A percentile compares a stretch with the other conserved stretches of the same genome.
Conservation (phyloP, 305 asterid genomes). For the Nicotiana rustica region DNA sequence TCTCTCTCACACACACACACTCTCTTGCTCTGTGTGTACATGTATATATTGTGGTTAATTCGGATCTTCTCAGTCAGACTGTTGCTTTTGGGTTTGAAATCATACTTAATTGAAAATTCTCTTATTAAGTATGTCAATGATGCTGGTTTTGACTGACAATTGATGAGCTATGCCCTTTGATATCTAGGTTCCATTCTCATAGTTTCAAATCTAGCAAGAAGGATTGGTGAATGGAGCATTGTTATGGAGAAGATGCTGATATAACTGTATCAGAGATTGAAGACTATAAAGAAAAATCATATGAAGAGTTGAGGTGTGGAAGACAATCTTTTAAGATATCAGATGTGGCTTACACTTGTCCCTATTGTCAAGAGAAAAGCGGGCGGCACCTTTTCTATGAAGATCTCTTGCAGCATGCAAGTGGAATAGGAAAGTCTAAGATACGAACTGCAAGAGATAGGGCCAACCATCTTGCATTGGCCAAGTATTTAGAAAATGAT, state of each 20-base stretch:
- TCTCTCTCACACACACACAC: not conserved
- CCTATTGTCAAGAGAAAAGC: constrained; percentile 69
- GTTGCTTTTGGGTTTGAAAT: not conserved
- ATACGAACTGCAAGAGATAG: constrained; percentile 41
- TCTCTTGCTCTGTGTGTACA: not conserved
- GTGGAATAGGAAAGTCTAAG: constrained; percentile 46
- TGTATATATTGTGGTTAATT: constrained; percentile 17
- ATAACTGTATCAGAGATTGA: constrained; percentile 53
- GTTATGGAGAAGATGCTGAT: constrained; percentile 56
- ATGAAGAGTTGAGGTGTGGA: constrained; percentile 49
- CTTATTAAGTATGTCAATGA: not conserved
- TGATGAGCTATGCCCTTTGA: constrained; percentile 21
- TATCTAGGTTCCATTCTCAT: constrained; percentile 28
- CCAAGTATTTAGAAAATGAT: constrained; percentile 44
- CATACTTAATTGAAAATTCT: not conserved
- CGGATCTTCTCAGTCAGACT: not conserved
- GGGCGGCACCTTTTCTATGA: constrained; percentile 49
- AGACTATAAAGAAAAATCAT: constrained; percentile 53
- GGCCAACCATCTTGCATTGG: constrained; percentile 51
- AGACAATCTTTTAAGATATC: constrained; percentile 48
- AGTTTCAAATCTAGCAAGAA: constrained; percentile 22
- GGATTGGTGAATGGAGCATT: constrained; percentile 42
- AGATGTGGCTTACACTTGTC: constrained; percentile 64
- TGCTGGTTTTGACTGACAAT: not conserved
- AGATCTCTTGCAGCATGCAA: constrained; percentile 50